These are phyloP conservation scores for Cryptococcus wingfieldii DNA, from an alignment of 1,284 basidiomycete species.

Conservation along the genomic window DNA sequence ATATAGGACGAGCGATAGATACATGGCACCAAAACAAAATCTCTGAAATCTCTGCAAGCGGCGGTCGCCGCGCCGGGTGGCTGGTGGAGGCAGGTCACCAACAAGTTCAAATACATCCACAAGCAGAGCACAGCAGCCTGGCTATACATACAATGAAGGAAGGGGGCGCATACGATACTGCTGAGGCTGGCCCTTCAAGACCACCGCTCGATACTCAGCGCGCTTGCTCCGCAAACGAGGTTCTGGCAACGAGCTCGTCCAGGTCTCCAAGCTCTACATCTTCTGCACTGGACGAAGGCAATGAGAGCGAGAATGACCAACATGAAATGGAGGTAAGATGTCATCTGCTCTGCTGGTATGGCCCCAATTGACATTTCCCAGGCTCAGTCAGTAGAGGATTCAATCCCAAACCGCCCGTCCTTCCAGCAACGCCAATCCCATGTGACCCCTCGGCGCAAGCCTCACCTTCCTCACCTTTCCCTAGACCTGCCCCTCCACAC, in stretches of 20 bases:
- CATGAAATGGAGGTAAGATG: constrained; percentile 6
- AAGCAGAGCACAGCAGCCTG: background rate
- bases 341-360: background rate
- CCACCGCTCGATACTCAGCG: background rate
- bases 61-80: background rate
- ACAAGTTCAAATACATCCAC: background rate
- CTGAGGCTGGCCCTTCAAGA: constrained; percentile 18
- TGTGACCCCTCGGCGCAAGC: background rate
- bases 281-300: background rate
- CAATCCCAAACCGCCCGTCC: background rate
- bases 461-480: background rate
- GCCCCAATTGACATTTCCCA: background rate
- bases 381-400: constrained; percentile 11
- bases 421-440: background rate
- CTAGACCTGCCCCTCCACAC: constrained; percentile 12
- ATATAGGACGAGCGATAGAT: background rate
- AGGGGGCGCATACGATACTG: constrained; percentile 10
- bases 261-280: background rate
- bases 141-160: constrained; percentile 10
- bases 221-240: background rate
- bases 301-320: background rate
- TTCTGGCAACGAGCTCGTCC: background rate
- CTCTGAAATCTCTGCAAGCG: too few species aligned
- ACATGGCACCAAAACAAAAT: background rate
- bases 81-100: background rate